These are phyloP conservation scores for Epithemia pelagica DNA, from an alignment of 108 stramenopile genomes.

Conservation along the genomic window DNA sequence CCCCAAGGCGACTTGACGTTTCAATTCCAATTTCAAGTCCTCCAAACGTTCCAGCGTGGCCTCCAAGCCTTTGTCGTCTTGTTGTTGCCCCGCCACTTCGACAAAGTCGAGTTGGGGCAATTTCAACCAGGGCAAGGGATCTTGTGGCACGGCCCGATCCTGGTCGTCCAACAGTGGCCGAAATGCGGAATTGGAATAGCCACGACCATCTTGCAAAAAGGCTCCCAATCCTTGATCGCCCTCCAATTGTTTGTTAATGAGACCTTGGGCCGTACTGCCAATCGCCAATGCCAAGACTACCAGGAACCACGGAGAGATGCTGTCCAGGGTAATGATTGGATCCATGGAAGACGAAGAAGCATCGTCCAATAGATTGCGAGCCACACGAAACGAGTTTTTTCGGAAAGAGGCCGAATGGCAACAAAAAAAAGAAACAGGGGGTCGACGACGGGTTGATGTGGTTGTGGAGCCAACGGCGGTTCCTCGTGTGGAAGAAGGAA, in stretches of 20 bases:
- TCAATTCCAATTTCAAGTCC: conserved; percentile 24
- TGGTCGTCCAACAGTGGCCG: conserved; percentile 15
- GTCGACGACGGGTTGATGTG: too few relatives aligned
- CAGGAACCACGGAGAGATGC: conserved; percentile 11
- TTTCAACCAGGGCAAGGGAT: conserved; percentile 74
- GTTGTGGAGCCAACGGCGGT: too few relatives aligned
- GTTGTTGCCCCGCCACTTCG: conserved; percentile 64
- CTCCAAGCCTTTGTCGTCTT: conserved; percentile 10
- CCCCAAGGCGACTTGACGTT: conserved; percentile 29
- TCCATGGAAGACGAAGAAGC: too few relatives aligned
- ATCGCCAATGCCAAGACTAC: conserved; percentile 30
- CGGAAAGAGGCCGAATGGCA: too few relatives aligned
- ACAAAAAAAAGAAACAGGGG: too few relatives aligned
- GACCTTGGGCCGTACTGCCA: conserved; percentile 46
- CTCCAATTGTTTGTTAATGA: conserved; percentile 51
- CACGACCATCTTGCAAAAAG: conserved; percentile 60
- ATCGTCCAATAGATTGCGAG: too few relatives aligned
- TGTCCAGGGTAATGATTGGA: too few relatives aligned
- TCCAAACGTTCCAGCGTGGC: conserved; percentile 23
- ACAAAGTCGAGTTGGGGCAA: conserved; percentile 69
- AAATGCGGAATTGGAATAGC: conserved; percentile 48
- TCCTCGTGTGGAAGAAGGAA: too few relatives aligned
- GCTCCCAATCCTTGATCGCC: conserved; percentile 69
- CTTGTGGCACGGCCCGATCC: conserved; percentile 17
- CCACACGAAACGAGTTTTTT: too few relatives aligned